These are phyloP conservation scores for Ceratocystiopsis minuta DNA, from an alignment of 2,329 filamentous ascomycete species.

Conservation along the genomic window DNA sequence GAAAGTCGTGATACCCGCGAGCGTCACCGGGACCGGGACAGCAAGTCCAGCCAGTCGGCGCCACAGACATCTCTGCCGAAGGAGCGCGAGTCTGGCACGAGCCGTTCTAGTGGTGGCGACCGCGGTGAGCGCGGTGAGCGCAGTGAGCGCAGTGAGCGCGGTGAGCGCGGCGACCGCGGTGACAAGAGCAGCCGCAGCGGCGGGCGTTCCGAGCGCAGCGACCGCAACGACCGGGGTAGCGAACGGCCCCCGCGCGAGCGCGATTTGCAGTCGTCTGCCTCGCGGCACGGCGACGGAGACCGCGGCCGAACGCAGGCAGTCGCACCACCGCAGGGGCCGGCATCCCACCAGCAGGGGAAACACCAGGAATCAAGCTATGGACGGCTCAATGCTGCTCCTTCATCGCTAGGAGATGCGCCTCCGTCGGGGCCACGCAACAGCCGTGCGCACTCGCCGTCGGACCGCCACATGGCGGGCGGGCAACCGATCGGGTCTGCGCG, in stretches of 20 bases:
- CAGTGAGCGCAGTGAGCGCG: constrained; percentile 2
- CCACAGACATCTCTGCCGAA: too few relatives aligned
- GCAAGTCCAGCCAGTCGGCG: too few relatives aligned
- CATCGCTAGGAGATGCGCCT: constrained; percentile 20
- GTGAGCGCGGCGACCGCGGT: constrained; percentile 3
- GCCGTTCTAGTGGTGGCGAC: not conserved
- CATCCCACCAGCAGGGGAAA: too few relatives aligned
- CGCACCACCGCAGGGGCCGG: constrained; percentile 8
- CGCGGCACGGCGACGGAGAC: not conserved
- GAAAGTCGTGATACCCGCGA: not conserved
- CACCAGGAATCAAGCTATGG: constrained; percentile 46
- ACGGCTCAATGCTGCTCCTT: constrained; percentile 33
- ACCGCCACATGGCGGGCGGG: too few relatives aligned
- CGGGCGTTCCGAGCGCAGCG: constrained; percentile 3
- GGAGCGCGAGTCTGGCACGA: too few relatives aligned
- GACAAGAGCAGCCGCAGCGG: too few relatives aligned
- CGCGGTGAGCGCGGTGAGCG: not conserved
- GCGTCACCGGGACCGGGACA: not conserved
- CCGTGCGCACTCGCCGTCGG: too few relatives aligned
- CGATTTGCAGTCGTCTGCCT: too few relatives aligned
- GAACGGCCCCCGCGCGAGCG: not conserved
- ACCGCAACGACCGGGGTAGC: constrained; percentile 2
- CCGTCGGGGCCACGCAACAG: too few relatives aligned
- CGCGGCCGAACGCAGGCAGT: not conserved
- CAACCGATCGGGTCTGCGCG: too few relatives aligned